Conservation (phyloP, 75 land plant genomes). For the Cryptomeria japonica region DNA sequence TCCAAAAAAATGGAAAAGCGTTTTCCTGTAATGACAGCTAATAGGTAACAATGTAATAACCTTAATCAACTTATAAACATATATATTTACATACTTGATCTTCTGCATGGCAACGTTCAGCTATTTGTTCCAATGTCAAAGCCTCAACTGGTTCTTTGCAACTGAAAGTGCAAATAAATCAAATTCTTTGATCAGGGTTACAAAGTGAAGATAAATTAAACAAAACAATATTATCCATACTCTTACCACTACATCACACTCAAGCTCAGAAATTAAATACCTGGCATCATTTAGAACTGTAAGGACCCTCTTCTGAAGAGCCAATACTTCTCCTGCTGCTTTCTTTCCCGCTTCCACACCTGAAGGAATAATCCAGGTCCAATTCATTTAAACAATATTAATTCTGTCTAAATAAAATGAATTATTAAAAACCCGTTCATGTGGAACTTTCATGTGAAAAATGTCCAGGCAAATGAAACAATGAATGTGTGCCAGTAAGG, state of each 20-base stretch:
- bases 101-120: slow-evolving; percentile 85
- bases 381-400: not conserved
- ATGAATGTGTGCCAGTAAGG: not conserved
- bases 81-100: slow-evolving; percentile 47
- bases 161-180: slow-evolving; percentile 39
- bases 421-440: not conserved
- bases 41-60: slow-evolving; percentile 13
- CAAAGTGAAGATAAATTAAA: slow-evolving; percentile 7
- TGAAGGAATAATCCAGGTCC: slow-evolving; percentile 21
- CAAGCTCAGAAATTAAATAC: slow-evolving; percentile 22
- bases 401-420: not conserved
- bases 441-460: not conserved
- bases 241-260: not conserved
- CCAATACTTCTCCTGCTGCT: slow-evolving; percentile 95
- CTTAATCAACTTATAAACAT: not conserved
- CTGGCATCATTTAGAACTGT: slow-evolving; percentile 88
- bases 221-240: not conserved
- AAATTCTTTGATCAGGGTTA: not conserved
- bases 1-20: not conserved
- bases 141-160: slow-evolving; percentile 94
- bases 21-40: not conserved
- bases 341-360: slow-evolving; percentile 99
- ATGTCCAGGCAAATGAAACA: not conserved
- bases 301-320: slow-evolving; percentile 91
- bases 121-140: slow-evolving; percentile 84